Base-by-base conservation (phyloP, 768 basidiomycete species). In the Trametes maxima region DNA sequence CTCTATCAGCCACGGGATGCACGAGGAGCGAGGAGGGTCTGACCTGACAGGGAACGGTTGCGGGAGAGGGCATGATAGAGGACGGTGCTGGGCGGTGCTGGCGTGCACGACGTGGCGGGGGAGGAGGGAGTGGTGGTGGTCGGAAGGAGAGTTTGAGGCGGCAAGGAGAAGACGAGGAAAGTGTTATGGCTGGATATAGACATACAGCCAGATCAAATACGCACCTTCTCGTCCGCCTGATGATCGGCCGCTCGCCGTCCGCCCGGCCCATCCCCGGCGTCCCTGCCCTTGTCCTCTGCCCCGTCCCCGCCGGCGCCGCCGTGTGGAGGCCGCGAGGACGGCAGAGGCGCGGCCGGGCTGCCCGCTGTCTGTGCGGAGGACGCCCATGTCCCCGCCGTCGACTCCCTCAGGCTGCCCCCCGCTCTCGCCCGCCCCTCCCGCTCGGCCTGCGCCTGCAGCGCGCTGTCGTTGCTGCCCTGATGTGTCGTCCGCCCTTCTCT, bases 1-100 rank as follows among this genome's bases (percentile, higher is more conserved):
- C 24, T n/a, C 37, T 42, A 47, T 65, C 58, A 63, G 64, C 46
- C 51, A 49, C 56, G 11, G 42, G 54, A 28, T 11, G 52, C 8
- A 39, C 25, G 45, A 56, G 19, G 44, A 56, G 39, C 43, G 14
- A 13, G 14, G 12, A 19, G 19, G 1, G 35, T 49, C 72, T 55
- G 61, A 80, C 80, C 77, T 81, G 80, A 67, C 80, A 81, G 16
- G 80, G 79, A 22, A 82, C 80, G 16, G 78, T 79, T 36, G 73
- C 54, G 21, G 77, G 62, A 42, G 72, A 68, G 53, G 71, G 51
- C 54, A 65, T 62, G n/a, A 24, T 36, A 40, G 40, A 22, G 57
- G 5, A n/a, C 39, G 25, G 35, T 37, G 43, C 37, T n/a, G 43
- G 35, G 40, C 16, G 45, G 12, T 37, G 45, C 44, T 43, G 54